phyloP scores from a whole-genome alignment of 1,284 basidiomycete genomes.

The Rhodotorula glutinis region DNA sequence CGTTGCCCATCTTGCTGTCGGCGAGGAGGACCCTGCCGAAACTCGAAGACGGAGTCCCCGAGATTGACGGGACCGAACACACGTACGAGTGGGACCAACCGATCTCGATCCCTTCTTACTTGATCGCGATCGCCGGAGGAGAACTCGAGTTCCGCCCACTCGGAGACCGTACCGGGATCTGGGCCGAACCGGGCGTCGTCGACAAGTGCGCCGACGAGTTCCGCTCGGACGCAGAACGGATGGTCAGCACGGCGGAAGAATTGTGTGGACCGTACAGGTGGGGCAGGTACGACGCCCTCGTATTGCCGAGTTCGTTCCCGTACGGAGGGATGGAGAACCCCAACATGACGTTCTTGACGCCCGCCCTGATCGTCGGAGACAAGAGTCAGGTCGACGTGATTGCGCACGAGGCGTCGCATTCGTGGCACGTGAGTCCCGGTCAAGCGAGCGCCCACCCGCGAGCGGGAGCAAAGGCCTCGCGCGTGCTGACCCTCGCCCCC shows the following conservation, averaged over 20 bases:
- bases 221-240: slow-evolving; percentile 73
- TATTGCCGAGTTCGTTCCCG: slow-evolving; percentile 92
- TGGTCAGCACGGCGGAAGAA: slow-evolving; percentile 70
- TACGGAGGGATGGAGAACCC: slow-evolving; percentile 73
- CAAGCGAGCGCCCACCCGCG: too few species aligned
- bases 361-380: slow-evolving; percentile 60
- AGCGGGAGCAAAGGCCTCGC: too few species aligned
- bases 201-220: slow-evolving; percentile 84
- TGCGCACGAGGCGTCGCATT: slow-evolving; percentile 54
- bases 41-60: slow-evolving; percentile 51
- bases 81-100: slow-evolving; percentile 67
- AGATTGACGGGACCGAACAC: slow-evolving; percentile 34
- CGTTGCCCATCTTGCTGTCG: slow-evolving; percentile 78
- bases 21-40: slow-evolving; percentile 70
- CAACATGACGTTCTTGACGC: slow-evolving; percentile 81
- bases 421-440: slow-evolving; percentile 8
- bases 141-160: slow-evolving; percentile 56
- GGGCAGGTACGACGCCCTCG: slow-evolving; percentile 83
- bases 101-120: slow-evolving; percentile 72
- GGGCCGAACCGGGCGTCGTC: slow-evolving; percentile 81
- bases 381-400: slow-evolving; percentile 81
- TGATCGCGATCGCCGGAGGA: slow-evolving; percentile 81
- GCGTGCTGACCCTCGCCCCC: too few species aligned
- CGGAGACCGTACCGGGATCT: slow-evolving; percentile 62
- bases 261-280: slow-evolving; percentile 72